Conservation (phyloP, 1,284 basidiomycete species). For the Ustilago bromivora region DNA sequence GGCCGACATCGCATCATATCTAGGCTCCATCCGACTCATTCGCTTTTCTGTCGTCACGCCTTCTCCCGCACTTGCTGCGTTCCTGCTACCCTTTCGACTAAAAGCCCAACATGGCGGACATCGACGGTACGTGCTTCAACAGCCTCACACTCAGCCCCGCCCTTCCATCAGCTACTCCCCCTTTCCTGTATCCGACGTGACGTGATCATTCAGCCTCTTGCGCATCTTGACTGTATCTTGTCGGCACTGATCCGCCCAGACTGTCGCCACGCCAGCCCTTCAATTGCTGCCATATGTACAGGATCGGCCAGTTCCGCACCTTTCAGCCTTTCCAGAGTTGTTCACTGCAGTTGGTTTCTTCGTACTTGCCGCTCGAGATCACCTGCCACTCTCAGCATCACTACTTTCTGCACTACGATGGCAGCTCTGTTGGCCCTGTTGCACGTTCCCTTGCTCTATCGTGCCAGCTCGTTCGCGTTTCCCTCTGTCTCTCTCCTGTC, state of each 20-base stretch:
- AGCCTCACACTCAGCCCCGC: slow-evolving; percentile 16
- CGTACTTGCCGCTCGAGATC: not conserved
- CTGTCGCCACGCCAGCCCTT: not conserved
- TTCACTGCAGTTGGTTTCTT: not conserved
- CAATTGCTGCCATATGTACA: not conserved
- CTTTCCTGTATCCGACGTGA: slow-evolving; percentile 14
- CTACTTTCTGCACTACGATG: not conserved
- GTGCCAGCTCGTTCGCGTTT: not conserved
- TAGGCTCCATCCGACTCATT: not conserved
- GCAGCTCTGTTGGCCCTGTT: not conserved
- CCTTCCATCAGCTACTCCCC: slow-evolving; percentile 9
- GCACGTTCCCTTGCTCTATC: not conserved
- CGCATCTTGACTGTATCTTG: slow-evolving; percentile 12
- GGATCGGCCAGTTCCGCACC: not conserved
- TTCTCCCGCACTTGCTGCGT: slow-evolving; percentile 1
- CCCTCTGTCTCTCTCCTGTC: not conserved
- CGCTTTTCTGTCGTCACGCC: not conserved
- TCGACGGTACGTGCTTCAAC: slow-evolving; percentile 61
- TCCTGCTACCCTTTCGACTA: not conserved
- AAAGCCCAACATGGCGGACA: slow-evolving; percentile 57
- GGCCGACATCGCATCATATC: slow-evolving; percentile 2
- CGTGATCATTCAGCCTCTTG: not conserved
- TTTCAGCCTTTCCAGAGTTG: not conserved
- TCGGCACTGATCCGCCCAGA: not conserved
- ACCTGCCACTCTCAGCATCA: not conserved